Percentiles rank a stretch among this genome's conserved stretches.
Evolutionary conservation across 139 green algal species (phyloP).

Genomic region (Chlorella sp.): DNA sequence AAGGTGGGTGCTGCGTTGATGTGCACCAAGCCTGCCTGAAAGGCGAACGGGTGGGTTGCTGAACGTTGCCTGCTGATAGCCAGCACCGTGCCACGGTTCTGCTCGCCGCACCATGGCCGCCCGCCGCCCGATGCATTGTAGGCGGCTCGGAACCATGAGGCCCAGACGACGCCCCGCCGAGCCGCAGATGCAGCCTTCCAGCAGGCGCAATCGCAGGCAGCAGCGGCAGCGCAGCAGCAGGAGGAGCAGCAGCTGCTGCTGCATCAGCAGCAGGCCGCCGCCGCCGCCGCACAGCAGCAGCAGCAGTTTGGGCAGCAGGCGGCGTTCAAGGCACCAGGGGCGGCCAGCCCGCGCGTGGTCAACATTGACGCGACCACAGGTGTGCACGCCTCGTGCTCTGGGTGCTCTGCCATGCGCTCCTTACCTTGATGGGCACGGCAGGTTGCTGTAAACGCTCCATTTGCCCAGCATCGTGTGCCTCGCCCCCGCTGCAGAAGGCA

Average conservation of each 20-base stretch:
- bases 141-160: slow-evolving; percentile 6
- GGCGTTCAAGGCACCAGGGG: too few species aligned
- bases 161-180: slow-evolving; percentile 4
- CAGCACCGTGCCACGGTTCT: too few species aligned
- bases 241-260: neutral
- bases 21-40: neutral
- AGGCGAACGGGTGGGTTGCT: neutral
- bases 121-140: neutral
- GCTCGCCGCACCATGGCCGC: neutral
- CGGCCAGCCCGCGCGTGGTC: neutral
- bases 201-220: neutral
- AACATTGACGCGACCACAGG: neutral
- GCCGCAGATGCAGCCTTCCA: neutral
- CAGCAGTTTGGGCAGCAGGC: neutral
- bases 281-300: neutral
- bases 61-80: too few species aligned
- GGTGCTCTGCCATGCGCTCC: too few species aligned
- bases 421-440: too few species aligned
- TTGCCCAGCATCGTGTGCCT: neutral
- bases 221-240: neutral
- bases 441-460: neutral
- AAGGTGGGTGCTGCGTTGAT: neutral
- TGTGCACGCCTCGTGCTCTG: neutral
- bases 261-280: neutral
- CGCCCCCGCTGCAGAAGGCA: neutral